Evolutionary conservation across 1,139 yeast genomes (phyloP), one percentile per base, ranked within the genome.

Genomic region (Sugiyamaella novakii): DNA sequence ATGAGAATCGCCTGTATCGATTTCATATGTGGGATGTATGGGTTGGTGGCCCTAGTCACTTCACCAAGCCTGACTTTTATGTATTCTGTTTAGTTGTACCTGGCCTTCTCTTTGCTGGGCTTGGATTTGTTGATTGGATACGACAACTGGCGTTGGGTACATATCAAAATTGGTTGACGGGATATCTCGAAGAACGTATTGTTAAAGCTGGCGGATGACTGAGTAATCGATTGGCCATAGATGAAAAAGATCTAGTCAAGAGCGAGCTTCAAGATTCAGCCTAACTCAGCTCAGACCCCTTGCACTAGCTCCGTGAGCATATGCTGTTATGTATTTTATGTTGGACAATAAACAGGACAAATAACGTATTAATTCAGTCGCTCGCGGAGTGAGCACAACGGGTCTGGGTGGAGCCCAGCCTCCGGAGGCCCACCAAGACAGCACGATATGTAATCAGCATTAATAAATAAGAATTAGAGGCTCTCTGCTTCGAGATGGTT

Each of bases 401-500:
- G 37, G 22, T 15, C 27, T 25, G 31, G 41, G 8, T 10, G 31
- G 31, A 14, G 22, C 25, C 25, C 25, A 8, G 25, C 25, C 8
- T 5, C 33, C 17, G 15, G 33, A 29, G 33, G 25, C 25, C 5
- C 8, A 22, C 7, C 14, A 14, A n/a, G 33, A 8, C 4, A 24
- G n/a, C 22, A 10, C 8, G 3, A 12, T 3, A 10, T 27, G 18
- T 38, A 17, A 27, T 17, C 28, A 17, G 24, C 12, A 25, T 10
- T 8, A 28, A 39, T 39, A 39, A 39, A 39, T 39, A 39, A 29
- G 14, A 30, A 11, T 29, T 30, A 42, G 18, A 42, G 46, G 12
- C 18, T 7, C 40, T 42, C 46, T 11, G 38, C 5, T 24, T 42
- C 46, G 15, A 42, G 39, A 17, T 42, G 46, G 19, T 31, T 34